phyloP scores from a whole-genome alignment of 2,329 filamentous ascomycete species.

The Rhexocercosporidium sp. region DNA sequence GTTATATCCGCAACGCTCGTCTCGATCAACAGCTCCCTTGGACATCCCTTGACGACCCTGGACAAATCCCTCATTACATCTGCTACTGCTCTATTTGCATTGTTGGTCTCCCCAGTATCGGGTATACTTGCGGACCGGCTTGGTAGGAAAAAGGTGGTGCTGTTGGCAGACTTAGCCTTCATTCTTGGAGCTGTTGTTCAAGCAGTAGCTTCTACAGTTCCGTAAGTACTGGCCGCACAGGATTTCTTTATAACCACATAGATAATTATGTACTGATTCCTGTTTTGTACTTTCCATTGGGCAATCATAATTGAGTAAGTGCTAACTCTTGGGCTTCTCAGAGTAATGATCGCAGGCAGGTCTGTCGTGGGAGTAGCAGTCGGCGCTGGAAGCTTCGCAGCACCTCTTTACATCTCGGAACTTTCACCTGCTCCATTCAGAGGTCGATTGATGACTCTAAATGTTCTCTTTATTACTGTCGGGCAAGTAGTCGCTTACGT shows the following conservation, averaged over 20 bases:
- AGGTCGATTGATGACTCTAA: constrained; percentile 81
- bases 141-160: constrained; percentile 66
- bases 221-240: constrained; percentile 16
- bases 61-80: constrained; percentile 75
- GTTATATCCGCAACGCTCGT: constrained; percentile 73
- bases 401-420: constrained; percentile 88
- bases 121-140: constrained; percentile 66
- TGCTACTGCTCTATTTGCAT: constrained; percentile 70
- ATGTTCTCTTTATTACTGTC: constrained; percentile 81
- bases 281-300: neutral
- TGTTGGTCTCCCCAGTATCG: constrained; percentile 66
- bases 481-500: constrained; percentile 91
- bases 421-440: constrained; percentile 77
- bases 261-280: too few species aligned
- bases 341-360: constrained; percentile 69
- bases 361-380: constrained; percentile 75
- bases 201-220: constrained; percentile 61
- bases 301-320: neutral
- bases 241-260: too few species aligned
- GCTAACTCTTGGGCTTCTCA: neutral
- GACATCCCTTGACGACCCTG: constrained; percentile 60
- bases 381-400: constrained; percentile 79
- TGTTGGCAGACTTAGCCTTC: constrained; percentile 71
- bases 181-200: constrained; percentile 70
- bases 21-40: constrained; percentile 63